Conservation (phyloP, 768 basidiomycete genomes). For the Amanita jacksonii region DNA sequence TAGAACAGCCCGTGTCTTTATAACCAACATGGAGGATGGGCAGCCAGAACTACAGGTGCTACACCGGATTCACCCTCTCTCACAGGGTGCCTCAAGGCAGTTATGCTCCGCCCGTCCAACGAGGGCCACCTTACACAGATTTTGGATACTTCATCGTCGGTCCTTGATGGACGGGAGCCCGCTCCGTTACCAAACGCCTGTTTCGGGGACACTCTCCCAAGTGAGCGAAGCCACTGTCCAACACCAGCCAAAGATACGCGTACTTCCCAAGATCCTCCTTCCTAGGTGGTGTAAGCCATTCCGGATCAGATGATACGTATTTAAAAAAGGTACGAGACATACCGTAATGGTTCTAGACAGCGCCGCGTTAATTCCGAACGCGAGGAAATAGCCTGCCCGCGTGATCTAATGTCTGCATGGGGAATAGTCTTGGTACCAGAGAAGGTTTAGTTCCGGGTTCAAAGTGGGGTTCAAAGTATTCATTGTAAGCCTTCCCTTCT, state of each 20-base stretch:
- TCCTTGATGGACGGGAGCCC: neutral
- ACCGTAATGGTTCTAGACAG: constrained; percentile 44
- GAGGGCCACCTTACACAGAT: constrained; percentile 22
- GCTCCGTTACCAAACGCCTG: constrained; percentile 31
- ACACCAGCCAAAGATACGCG: constrained; percentile 49
- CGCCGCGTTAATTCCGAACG: constrained; percentile 49
- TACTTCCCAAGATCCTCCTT: constrained; percentile 54
- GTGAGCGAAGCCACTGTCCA: constrained; percentile 45
- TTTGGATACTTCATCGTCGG: constrained; percentile 23
- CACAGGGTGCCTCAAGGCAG: constrained; percentile 36
- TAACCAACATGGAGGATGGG: neutral
- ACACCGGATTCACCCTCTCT: constrained; percentile 19
- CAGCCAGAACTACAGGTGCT: constrained; percentile 3
- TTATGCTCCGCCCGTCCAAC: constrained; percentile 18
- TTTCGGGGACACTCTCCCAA: constrained; percentile 35
- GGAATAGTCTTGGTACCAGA: constrained; percentile 24
- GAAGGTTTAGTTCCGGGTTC: neutral
- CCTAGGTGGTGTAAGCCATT: too few relatives aligned
- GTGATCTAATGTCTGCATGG: constrained; percentile 53
- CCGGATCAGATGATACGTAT: too few relatives aligned
- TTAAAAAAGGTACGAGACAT: too few relatives aligned
- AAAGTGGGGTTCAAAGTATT: constrained; percentile 13
- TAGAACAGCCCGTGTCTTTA: too few relatives aligned
- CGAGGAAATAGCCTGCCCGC: constrained; percentile 49
- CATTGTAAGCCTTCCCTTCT: constrained; percentile 39